Evolutionary conservation across 805 yeast species (phyloP).

Genomic region (Metschnikowia proteae): DNA sequence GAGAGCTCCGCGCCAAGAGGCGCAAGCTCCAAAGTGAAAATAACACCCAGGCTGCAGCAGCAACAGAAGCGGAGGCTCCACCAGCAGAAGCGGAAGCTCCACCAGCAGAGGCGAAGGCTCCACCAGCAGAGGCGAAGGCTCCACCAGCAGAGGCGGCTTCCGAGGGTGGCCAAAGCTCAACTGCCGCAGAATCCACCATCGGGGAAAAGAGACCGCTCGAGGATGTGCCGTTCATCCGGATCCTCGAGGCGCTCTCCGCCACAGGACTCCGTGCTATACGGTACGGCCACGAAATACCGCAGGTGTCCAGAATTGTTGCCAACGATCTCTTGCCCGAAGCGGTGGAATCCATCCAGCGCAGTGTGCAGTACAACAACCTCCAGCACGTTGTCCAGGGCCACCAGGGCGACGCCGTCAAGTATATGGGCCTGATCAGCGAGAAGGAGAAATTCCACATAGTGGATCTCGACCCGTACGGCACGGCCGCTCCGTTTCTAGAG

Average conservation of each 20-base stretch:
- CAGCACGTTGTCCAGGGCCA: constrained; percentile 56
- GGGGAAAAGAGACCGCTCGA: not conserved
- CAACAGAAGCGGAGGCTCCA: no score
- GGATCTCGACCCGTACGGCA: constrained; percentile 96
- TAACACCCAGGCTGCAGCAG: no score
- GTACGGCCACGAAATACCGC: constrained; percentile 87
- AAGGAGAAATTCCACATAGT: constrained; percentile 68
- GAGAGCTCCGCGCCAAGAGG: constrained; percentile 20
- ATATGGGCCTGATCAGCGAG: constrained; percentile 53
- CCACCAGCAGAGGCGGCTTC: no score
- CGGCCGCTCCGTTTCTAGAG: constrained; percentile 94
- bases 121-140: no score
- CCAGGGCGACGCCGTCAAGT: constrained; percentile 86
- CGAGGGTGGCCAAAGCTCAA: no score
- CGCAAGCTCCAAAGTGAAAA: constrained; percentile 6
- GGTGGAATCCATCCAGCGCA: constrained; percentile 71
- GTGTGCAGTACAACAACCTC: constrained; percentile 64
- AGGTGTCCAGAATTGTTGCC: constrained; percentile 71
- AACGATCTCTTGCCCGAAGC: constrained; percentile 88
- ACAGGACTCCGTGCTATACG: constrained; percentile 93
- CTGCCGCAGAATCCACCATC: no score
- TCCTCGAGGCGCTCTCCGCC: constrained; percentile 90
- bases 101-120: no score
- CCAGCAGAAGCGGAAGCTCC: no score
- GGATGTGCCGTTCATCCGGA: constrained; percentile 36